Percentiles rank a stretch among this genome's conserved stretches.
phyloP scores from a whole-genome alignment of 2,329 filamentous ascomycete genomes.

The Fusarium napiforme region DNA sequence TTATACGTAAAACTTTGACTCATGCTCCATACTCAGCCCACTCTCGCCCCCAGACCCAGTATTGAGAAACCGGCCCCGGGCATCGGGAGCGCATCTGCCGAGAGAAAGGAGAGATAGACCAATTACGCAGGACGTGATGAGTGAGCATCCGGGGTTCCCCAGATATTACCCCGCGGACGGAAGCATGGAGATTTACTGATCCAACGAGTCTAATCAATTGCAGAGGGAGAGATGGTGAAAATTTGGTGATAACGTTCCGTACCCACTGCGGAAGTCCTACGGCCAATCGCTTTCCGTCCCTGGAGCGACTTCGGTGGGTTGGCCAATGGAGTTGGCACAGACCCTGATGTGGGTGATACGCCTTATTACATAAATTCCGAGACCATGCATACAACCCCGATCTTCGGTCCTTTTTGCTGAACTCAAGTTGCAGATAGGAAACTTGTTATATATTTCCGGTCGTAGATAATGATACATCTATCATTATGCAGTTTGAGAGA shows the following conservation, averaged over 20 bases:
- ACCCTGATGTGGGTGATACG: not conserved
- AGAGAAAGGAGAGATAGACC: not conserved
- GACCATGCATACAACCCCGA: not conserved
- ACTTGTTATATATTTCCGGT: not conserved
- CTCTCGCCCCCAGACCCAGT: constrained; percentile 4
- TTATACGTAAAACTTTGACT: constrained; percentile 9
- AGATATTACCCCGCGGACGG: not conserved
- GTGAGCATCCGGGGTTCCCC: not conserved
- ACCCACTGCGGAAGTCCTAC: not conserved
- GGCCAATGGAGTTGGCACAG: not conserved
- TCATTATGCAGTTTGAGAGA: not conserved
- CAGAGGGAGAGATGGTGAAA: not conserved
- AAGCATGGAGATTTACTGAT: not conserved
- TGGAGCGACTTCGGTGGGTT: not conserved
- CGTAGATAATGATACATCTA: not conserved
- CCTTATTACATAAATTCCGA: not conserved
- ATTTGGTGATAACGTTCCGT: not conserved
- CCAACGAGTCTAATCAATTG: not conserved
- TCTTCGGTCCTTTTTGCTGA: not conserved
- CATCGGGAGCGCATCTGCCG: not conserved
- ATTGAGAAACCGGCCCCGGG: not conserved
- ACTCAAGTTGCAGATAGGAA: not conserved
- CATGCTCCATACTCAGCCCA: constrained; percentile 11
- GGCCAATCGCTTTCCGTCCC: not conserved
- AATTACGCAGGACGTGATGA: not conserved